phyloP scores from a whole-genome alignment of 2,329 filamentous ascomycete genomes.

The Cladosporium phlei region DNA sequence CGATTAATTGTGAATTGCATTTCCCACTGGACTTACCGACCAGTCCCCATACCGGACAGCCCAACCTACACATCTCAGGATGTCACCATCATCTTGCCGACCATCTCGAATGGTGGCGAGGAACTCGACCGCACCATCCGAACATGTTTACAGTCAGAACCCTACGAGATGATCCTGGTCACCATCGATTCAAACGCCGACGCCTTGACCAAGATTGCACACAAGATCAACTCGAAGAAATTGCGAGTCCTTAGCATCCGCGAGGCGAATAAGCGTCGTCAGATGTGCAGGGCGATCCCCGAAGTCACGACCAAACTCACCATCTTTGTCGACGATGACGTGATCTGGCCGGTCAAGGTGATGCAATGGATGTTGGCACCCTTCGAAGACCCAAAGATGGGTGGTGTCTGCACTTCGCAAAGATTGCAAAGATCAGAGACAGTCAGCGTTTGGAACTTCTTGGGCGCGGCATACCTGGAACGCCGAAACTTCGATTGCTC shows the following conservation, averaged over 20 bases:
- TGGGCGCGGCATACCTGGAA: conserved; percentile 87
- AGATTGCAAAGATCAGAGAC: conserved; percentile 66
- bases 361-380: conserved; percentile 90
- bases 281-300: conserved; percentile 87
- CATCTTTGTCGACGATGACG: conserved; percentile 92
- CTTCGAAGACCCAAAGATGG: conserved; percentile 77
- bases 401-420: conserved; percentile 90
- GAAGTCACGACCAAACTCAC: conserved; percentile 79
- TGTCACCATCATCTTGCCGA: conserved; percentile 91
- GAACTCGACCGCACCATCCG: conserved; percentile 76
- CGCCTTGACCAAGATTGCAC: conserved; percentile 44
- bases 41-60: conserved; percentile 73
- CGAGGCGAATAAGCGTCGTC: conserved; percentile 91
- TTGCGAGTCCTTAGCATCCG: conserved; percentile 71
- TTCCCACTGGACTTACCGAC: conserved; percentile 82
- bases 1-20: conserved; percentile 79
- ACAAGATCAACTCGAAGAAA: conserved; percentile 56
- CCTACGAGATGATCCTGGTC: conserved; percentile 73
- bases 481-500: conserved; percentile 95
- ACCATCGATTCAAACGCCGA: conserved; percentile 77
- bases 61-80: conserved; percentile 75
- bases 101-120: conserved; percentile 80
- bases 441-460: conserved; percentile 73
- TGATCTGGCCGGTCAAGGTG: conserved; percentile 81
- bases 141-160: conserved; percentile 67